Evolutionary conservation across 2,329 filamentous ascomycete species (phyloP), one percentile per base, ranked within the genome.

Genomic region (Diaporthe sp.): DNA sequence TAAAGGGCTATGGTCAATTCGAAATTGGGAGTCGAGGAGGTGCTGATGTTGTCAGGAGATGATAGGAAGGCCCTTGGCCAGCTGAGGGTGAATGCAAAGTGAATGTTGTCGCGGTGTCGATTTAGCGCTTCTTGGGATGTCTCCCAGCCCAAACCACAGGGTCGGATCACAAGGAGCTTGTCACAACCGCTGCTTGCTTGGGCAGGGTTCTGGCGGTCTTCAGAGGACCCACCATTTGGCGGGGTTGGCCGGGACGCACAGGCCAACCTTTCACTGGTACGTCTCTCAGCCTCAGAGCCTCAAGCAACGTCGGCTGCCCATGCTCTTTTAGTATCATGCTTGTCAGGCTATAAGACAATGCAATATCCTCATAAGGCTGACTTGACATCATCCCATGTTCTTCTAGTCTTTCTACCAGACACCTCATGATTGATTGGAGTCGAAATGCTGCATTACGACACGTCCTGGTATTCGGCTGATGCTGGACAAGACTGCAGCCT

Each of bases 71-170:
- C 22, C 12, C n/a, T 53, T 7, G 65, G 34, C 22, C 49, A 55
- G n/a, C 46, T 70, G 65, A 55, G 49, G 9, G 53, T 25, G 37
- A 46, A n/a, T 17, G 70, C 53, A 61, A 72, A 42, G 49, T 49
- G 39, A 67, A 22, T 55, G 49, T 70, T 31, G 49, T 55, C 31
- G 65, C 17, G 34, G n/a, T 42, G 65, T 34, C 34, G 37, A 31
- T 31, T 55, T 70, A 39, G 65, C 65, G 49, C 49, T 42, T 70
- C 65, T 53, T 53, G 34, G 31, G 49, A 55, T 70, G 65, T 70
- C 65, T 42, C 42, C 62, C 34, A 67, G 31, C n/a, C 62, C 3
- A 68, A 25, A 53, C 19, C 62, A 39, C 25, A 68, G 37, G 44
- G 44, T 49, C n/a, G 65, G 31, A 68, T 53, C 65, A 39, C 49